Base-by-base conservation (phyloP, 2,329 filamentous ascomycete species). In the Stagonosporopsis cucurbitacearum region DNA sequence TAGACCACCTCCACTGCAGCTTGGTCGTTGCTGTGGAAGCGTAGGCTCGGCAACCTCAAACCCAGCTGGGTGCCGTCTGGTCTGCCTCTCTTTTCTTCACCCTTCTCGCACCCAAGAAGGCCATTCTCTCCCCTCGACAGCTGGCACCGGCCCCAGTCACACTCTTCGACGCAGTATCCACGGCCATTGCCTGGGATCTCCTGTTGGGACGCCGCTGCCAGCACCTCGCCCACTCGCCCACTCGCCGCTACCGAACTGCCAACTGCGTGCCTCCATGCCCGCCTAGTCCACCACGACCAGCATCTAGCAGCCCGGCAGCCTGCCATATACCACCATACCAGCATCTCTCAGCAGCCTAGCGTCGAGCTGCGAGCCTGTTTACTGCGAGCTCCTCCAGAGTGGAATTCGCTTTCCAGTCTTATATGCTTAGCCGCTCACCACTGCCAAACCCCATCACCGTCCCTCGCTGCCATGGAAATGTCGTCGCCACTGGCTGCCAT, bases 401-500 rank as follows among this genome's bases (percentile, higher is more conserved):
- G 70, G 73, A 73, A 74, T 75, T 76, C 62, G 64, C 57, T 74
- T 75, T 75, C 67, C 69, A 57, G 69, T 74, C 71, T 61, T 73
- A 63, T 67, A 73, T 74, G 71, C 71, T 74, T 74, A 74, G 69
- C 67, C 60, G 42, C 64, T 54, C 53, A 45, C 30, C 50, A 30
- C 51, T 56, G 57, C 57, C 59, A 57, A 56, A 56, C 64, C 35
- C 54, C 57, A 55, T 59, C 60, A 48, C 60, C 62, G 43, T 43
- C 58, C 60, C 28, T 57, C 59, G 48, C 60, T 92, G 54, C 50
- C 56, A 97, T 98, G 92, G 92, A 96, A 79, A 88, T 90, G 63
- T 97, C 94, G 40, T 98, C 95, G 69, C 95, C 95, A 42, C 80
- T 98, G 73, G 94, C 94, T 77, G 92, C 94, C 54, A 90, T 98